These are phyloP conservation scores for Sphaerulina musiva DNA, from an alignment of 2,329 filamentous ascomycete species.

Conservation along the genomic window DNA sequence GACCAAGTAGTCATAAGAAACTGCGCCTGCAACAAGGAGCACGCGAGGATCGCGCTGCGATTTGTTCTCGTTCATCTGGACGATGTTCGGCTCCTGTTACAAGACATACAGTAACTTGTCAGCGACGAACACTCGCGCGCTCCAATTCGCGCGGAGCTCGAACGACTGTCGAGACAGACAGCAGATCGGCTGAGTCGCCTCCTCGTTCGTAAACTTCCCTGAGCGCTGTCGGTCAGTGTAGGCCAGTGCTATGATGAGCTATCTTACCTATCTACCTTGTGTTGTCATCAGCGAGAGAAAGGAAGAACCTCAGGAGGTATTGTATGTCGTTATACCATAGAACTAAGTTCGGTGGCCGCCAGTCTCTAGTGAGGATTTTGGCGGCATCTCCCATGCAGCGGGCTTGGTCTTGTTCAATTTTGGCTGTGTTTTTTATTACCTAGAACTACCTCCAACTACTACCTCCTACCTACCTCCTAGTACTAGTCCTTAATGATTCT, in stretches of 20 bases:
- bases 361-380: background rate
- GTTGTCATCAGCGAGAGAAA: too few species aligned
- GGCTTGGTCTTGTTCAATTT: background rate
- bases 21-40: conserved; percentile 30
- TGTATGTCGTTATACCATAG: too few species aligned
- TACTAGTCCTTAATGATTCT: too few species aligned
- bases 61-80: conserved; percentile 14
- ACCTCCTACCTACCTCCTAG: too few species aligned
- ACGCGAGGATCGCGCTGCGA: conserved; percentile 18
- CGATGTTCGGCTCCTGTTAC: background rate
- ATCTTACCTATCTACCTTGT: too few species aligned
- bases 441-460: background rate
- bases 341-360: background rate
- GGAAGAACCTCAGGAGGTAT: too few species aligned
- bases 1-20: conserved; percentile 32
- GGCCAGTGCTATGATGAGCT: too few species aligned
- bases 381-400: conserved; percentile 1
- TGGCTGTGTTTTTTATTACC: background rate
- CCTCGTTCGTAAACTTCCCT: too few species aligned
- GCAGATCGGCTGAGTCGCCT: background rate
- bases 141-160: background rate
- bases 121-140: too few species aligned
- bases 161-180: background rate
- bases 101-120: too few species aligned
- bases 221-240: too few species aligned